phyloP scores from a whole-genome alignment of 495 filamentous ascomycete genomes.

The Aspergillus taichungensis region DNA sequence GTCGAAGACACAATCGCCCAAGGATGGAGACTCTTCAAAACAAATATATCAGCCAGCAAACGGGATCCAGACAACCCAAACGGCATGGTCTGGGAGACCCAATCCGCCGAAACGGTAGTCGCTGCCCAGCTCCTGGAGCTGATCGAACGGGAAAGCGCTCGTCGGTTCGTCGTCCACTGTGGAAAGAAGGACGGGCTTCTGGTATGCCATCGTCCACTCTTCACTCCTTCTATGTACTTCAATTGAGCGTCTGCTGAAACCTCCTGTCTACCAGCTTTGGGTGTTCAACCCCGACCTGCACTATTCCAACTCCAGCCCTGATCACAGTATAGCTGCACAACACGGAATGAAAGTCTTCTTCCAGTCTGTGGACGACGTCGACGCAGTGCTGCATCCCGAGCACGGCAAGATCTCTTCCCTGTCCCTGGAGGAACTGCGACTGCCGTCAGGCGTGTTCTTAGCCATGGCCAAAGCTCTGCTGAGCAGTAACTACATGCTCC shows the following conservation, averaged over 20 bases:
- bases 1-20: slow-evolving; percentile 29
- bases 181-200: slow-evolving; percentile 30
- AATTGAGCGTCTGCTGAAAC: slow-evolving; percentile 23
- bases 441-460: slow-evolving; percentile 43
- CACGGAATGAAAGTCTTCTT: slow-evolving; percentile 64
- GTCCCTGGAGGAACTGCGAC: slow-evolving; percentile 55
- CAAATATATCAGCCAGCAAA: slow-evolving; percentile 29
- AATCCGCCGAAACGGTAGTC: slow-evolving; percentile 42
- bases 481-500: slow-evolving; percentile 46
- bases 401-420: slow-evolving; percentile 32
- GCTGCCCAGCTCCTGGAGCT: slow-evolving; percentile 43
- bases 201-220: slow-evolving; percentile 15
- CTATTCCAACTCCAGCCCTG: slow-evolving; percentile 45
- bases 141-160: slow-evolving; percentile 39
- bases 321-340: slow-evolving; percentile 23
- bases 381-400: slow-evolving; percentile 43
- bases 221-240: slow-evolving; percentile 18
- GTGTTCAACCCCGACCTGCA: slow-evolving; percentile 60
- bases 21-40: slow-evolving; percentile 44
- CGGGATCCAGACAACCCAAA: neutral
- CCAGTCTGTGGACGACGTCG: slow-evolving; percentile 40
- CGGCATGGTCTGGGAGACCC: slow-evolving; percentile 20
- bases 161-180: slow-evolving; percentile 40
- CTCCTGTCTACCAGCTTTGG: slow-evolving; percentile 51
- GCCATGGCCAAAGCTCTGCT: slow-evolving; percentile 35